Percentiles rank a stretch among this genome's conserved stretches.
Conservation (phyloP, 371 early-diverging fungal species). For the Basidiobolus meristosporus region DNA sequence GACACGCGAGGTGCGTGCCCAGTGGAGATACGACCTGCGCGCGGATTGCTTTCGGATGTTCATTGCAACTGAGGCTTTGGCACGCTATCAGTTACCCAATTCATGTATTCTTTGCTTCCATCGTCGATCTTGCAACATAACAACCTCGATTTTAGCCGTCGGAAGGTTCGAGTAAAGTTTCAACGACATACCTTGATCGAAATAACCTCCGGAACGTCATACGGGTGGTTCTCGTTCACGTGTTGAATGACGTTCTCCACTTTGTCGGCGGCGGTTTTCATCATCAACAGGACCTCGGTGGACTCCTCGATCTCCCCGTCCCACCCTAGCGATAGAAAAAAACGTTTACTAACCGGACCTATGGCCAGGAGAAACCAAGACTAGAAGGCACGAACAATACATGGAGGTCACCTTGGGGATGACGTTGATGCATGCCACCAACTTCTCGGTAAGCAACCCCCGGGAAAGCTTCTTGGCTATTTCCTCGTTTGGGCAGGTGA, state of each 20-base stretch:
- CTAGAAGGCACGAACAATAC: neutral
- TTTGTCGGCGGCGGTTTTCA: neutral
- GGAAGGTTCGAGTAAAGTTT: too few relatives aligned
- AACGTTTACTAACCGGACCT: too few relatives aligned
- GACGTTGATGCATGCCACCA: neutral
- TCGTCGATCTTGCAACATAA: too few relatives aligned
- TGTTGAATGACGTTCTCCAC: neutral
- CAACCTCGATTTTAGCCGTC: too few relatives aligned
- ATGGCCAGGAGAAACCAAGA: too few relatives aligned
- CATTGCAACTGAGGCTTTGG: too few relatives aligned
- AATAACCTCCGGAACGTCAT: neutral
- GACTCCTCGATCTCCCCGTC: neutral
- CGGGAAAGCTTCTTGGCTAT: neutral
- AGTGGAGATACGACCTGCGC: too few relatives aligned
- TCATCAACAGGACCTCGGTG: neutral
- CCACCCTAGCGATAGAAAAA: neutral
- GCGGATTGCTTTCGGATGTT: too few relatives aligned
- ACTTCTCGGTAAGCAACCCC: neutral
- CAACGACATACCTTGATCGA: too few relatives aligned
- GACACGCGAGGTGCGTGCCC: too few relatives aligned
- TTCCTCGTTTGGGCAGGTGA: neutral
- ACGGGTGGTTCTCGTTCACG: neutral
- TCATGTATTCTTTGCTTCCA: too few relatives aligned
- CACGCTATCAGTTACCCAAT: too few relatives aligned
- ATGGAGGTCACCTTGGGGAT: neutral